Base-by-base conservation (phyloP, 2,329 filamentous ascomycete species). In the Cladobotryum mycophilum region DNA sequence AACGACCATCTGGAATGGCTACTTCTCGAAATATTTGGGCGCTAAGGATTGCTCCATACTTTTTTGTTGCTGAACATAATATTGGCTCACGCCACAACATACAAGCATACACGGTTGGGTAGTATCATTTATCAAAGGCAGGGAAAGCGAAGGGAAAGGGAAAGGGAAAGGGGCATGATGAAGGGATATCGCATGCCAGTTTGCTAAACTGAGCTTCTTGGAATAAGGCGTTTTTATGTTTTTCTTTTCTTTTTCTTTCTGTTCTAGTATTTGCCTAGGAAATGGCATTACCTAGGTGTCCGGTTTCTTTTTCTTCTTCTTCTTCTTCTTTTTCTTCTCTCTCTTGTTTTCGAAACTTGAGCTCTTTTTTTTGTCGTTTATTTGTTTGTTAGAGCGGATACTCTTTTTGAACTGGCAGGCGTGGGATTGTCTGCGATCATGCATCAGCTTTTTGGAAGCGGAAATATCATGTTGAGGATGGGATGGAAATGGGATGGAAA, bases 281-380 rank as follows among this genome's bases (percentile, higher is more conserved):
- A 30, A 30, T 42, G 40, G 40, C 40, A 42, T 42, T 42, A 30
- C 25, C 25, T 30, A 13, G 42, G 42, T 30, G 20, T 44, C 20
- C 6, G 42, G 13, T 38, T 25, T 49, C 25, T 55, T 50, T 25
- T 48, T 46, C 52, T 45, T 35, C 34, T 46, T 50, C 22, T 38
- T 48, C 8, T 35, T 45, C 22, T 40, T 49, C 20, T 34, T 48
- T 45, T 43, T 43, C 41, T 41, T 17, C 17, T 15, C 8, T 41
- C 7, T 37, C 35, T 37, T 12, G 35, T 15, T 37, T 37, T 17
- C 8, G 14, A 45, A 17, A 30, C 20, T 18, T 15, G 14, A 25
- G 15, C 35, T 30, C 25, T 48, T 34, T 25, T 36, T 12, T 12
- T 9, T 48, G 4, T 35, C 22, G 25, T 48, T 41, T 43, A n/a